Percentiles rank a stretch among this genome's conserved stretches.
phyloP scores from a whole-genome alignment of 1,139 yeast species.

The Blastobotrys aristatus region DNA sequence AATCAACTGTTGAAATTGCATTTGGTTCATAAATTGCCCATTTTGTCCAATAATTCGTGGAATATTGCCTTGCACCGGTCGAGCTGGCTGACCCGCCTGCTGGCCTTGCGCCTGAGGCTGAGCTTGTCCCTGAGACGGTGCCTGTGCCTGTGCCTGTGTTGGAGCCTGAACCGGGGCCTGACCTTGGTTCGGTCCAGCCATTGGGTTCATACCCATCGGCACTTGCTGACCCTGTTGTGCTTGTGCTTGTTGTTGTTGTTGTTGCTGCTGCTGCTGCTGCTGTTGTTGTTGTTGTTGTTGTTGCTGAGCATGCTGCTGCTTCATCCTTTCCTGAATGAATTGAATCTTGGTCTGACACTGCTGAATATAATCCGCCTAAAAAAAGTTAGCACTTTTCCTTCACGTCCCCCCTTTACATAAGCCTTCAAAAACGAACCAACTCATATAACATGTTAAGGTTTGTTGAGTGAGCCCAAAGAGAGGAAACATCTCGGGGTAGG shows the following conservation, averaged over 20 bases:
- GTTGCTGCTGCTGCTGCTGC: conserved; percentile 11
- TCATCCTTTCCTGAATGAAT: conserved; percentile 24
- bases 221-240: conserved; percentile 15
- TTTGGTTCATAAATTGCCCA: neutral
- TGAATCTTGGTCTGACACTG: conserved; percentile 23
- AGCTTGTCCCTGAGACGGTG: neutral
- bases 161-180: conserved; percentile 11
- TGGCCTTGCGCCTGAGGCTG: neutral
- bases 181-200: conserved; percentile 3
- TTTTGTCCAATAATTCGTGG: neutral
- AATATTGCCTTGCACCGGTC: neutral
- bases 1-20: conserved; percentile 6
- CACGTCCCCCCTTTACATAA: neutral
- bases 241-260: conserved; percentile 13
- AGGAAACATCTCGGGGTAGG: neutral
- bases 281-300: neutral
- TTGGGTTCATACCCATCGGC: neutral
- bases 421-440: no score
- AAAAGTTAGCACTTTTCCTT: neutral
- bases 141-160: conserved; percentile 20
- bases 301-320: conserved; percentile 15
- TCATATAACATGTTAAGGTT: no score
- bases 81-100: neutral
- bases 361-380: conserved; percentile 3
- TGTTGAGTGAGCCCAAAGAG: no score